Percentiles rank a stretch among this genome's conserved stretches.
Evolutionary conservation across 495 filamentous ascomycete genomes (phyloP).

Genomic region (Xylaria palmicola): DNA sequence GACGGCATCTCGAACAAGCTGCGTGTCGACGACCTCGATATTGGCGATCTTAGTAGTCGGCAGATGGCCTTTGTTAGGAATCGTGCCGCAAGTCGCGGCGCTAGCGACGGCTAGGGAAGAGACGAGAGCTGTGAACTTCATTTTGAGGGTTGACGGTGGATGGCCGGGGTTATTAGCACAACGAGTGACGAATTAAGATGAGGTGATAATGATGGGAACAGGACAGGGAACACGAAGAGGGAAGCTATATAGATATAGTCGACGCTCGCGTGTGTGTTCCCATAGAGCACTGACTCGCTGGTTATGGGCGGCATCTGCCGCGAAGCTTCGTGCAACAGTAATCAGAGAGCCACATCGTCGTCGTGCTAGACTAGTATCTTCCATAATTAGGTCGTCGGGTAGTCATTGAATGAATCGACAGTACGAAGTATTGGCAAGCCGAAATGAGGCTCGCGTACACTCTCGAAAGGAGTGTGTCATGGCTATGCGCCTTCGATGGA

Average conservation of each 20-base stretch:
- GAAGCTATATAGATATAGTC: neutral
- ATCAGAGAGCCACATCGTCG: no score
- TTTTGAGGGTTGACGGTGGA: neutral
- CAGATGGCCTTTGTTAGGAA: neutral
- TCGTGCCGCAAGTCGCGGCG: neutral
- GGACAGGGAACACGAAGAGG: neutral
- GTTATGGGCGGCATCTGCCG: neutral
- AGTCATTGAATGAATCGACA: no score
- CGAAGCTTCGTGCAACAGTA: neutral
- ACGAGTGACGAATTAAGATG: neutral
- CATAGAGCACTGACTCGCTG: neutral
- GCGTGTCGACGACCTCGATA: constrained; percentile 25
- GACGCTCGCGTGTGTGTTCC: neutral
- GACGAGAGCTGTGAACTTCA: constrained; percentile 9
- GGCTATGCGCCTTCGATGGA: no score
- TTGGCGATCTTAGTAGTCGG: constrained; percentile 19
- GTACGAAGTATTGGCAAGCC: no score
- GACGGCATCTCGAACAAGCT: constrained; percentile 29
- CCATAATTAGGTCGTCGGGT: no score
- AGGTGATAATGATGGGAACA: neutral
- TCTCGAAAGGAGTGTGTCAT: no score
- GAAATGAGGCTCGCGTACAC: no score
- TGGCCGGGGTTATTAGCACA: neutral
- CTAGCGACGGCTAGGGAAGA: constrained; percentile 1
- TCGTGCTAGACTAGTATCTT: no score